Conservation (phyloP, 2,329 filamentous ascomycete genomes). For the Diaporthe caulivora region DNA sequence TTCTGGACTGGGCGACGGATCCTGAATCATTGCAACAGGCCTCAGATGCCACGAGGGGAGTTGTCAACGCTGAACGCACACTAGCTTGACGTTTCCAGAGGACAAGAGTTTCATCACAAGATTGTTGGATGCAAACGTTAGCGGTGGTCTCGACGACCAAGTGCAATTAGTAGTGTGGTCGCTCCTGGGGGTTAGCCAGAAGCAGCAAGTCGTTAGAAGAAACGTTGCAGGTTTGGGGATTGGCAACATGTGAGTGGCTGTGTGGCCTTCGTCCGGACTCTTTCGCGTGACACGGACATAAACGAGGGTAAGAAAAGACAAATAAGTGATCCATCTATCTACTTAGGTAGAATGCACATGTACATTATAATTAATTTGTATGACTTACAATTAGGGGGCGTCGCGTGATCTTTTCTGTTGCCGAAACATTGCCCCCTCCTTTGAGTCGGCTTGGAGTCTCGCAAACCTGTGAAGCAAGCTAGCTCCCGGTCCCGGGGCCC, state of each 20-base stretch:
- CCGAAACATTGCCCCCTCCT: slow-evolving; percentile 3
- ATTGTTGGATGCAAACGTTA: neutral
- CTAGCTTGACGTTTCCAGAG: neutral
- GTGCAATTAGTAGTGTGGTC: neutral
- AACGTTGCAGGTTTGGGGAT: slow-evolving; percentile 8
- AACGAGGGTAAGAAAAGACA: neutral
- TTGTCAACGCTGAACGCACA: neutral
- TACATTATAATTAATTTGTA: neutral
- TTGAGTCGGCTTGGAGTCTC: neutral
- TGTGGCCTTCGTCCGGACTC: slow-evolving; percentile 14
- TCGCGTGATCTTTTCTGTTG: neutral
- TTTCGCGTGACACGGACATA: neutral
- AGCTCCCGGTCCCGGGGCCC: neutral
- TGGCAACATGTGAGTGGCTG: neutral
- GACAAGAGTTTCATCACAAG: slow-evolving; percentile 9
- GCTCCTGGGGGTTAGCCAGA: neutral
- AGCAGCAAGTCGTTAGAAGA: slow-evolving; percentile 20
- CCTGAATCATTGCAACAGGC: neutral
- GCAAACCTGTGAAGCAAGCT: no score
- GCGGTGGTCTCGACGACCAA: neutral
- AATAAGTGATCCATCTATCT: neutral
- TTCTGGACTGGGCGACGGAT: neutral
- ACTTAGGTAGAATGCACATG: no score
- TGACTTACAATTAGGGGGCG: neutral
- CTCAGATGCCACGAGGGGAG: neutral